These are phyloP conservation scores for Hortiboletus flavorubellus DNA, from an alignment of 768 basidiomycete species.

Conservation along the genomic window DNA sequence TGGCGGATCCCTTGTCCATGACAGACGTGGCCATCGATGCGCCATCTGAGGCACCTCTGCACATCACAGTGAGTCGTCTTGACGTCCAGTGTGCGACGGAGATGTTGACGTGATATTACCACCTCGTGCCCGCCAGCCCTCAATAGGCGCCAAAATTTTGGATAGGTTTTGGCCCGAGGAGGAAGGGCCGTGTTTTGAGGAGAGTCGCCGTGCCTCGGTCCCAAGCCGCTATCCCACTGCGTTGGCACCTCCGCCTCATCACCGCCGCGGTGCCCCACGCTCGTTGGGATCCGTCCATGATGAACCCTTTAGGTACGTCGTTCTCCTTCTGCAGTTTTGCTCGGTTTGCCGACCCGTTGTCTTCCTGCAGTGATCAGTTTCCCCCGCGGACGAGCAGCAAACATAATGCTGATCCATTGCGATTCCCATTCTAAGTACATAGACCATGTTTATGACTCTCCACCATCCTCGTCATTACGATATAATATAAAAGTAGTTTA, in stretches of 20 bases:
- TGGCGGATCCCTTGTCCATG: conserved; percentile 21
- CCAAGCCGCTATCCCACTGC: conserved; percentile 14
- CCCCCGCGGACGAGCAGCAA: conserved; percentile 16
- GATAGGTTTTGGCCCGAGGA: conserved; percentile 34
- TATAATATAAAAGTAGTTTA: conserved; percentile 18
- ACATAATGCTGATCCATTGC: conserved; percentile 15
- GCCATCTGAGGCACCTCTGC: conserved; percentile 1
- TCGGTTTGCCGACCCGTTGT: not conserved
- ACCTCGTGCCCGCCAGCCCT: conserved; percentile 15
- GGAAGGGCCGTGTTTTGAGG: conserved; percentile 19
- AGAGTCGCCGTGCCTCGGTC: conserved; percentile 9
- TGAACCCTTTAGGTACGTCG: conserved; percentile 15
- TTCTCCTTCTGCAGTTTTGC: not conserved
- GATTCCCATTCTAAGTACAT: conserved; percentile 28
- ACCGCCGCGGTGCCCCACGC: conserved; percentile 22
- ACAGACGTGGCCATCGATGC: not conserved
- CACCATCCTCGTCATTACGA: not conserved
- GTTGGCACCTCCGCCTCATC: conserved; percentile 30
- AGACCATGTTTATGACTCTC: not conserved
- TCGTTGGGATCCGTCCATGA: conserved; percentile 9
- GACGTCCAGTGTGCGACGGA: not conserved
- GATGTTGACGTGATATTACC: conserved; percentile 11
- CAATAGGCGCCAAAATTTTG: conserved; percentile 27
- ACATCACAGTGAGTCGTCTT: conserved; percentile 13
- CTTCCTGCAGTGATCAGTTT: conserved; percentile 15